A percentile compares a stretch with the other conserved stretches of the same genome.
phyloP scores from a whole-genome alignment of 2,329 filamentous ascomycete genomes.

The Escovopsis sp. region DNA sequence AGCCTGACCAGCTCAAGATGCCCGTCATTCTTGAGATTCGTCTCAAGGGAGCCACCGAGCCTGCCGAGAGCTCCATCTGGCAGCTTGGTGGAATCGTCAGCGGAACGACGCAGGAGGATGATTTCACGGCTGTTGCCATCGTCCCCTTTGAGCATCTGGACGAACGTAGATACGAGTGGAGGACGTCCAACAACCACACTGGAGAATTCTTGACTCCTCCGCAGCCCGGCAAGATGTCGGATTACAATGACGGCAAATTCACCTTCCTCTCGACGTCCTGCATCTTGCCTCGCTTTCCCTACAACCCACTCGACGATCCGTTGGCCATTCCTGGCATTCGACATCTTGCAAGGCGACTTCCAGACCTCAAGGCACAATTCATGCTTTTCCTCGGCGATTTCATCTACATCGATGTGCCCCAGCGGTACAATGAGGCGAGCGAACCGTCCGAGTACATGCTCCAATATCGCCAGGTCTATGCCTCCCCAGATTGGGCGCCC shows the following conservation, averaged over 20 bases:
- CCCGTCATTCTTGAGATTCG: slow-evolving; percentile 59
- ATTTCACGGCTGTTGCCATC: slow-evolving; percentile 61
- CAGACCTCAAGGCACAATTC: slow-evolving; percentile 56
- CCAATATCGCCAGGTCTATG: slow-evolving; percentile 92
- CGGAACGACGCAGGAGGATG: slow-evolving; percentile 57
- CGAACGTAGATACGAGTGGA: slow-evolving; percentile 68
- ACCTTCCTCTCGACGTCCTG: slow-evolving; percentile 90
- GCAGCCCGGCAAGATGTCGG: slow-evolving; percentile 45
- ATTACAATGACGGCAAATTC: slow-evolving; percentile 51
- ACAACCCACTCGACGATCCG: slow-evolving; percentile 69
- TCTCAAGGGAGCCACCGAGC: slow-evolving; percentile 32
- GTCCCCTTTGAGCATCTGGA: slow-evolving; percentile 49
- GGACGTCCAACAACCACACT: slow-evolving; percentile 70
- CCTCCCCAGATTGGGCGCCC: slow-evolving; percentile 76
- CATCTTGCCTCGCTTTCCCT: slow-evolving; percentile 82
- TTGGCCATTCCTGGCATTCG: slow-evolving; percentile 68
- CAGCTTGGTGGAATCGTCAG: slow-evolving; percentile 48
- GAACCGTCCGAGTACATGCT: slow-evolving; percentile 57
- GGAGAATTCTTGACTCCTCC: slow-evolving; percentile 73
- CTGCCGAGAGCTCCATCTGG: slow-evolving; percentile 47
- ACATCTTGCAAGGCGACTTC: slow-evolving; percentile 58
- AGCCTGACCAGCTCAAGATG: slow-evolving; percentile 60
- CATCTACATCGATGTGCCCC: slow-evolving; percentile 81
- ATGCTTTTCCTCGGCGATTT: slow-evolving; percentile 79
- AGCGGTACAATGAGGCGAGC: slow-evolving; percentile 53